Conservation (phyloP, 176 grass and related monocot species). For the Carex parvula region DNA sequence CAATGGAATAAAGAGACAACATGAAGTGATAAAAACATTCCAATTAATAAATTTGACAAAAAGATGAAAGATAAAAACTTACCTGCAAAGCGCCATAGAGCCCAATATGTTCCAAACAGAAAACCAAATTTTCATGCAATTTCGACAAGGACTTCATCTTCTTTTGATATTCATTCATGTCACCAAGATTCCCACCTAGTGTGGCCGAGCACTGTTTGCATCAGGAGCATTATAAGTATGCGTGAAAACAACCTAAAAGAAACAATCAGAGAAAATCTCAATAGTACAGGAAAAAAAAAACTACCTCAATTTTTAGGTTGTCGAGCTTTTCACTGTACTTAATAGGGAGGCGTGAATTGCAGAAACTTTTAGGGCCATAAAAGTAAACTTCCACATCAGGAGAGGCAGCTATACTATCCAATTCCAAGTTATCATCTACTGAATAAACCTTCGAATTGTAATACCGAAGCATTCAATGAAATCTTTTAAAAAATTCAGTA, state of each 20-base stretch:
- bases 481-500: conserved; percentile 9
- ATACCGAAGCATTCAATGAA: conserved; percentile 15
- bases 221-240: conserved; percentile 14
- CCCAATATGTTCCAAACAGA: conserved; percentile 86
- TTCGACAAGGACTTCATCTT: conserved; percentile 60
- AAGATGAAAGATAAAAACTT: conserved; percentile 14
- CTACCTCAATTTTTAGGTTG: conserved; percentile 56
- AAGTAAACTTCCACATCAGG: conserved; percentile 61
- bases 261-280: conserved; percentile 9
- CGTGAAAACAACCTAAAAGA: conserved; percentile 11
- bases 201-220: conserved; percentile 49
- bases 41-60: conserved; percentile 12
- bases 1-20: background rate
- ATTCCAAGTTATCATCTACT: conserved; percentile 59
- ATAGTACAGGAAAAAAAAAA: conserved; percentile 29
- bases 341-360: conserved; percentile 30
- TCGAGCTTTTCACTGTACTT: conserved; percentile 54
- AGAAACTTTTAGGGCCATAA: conserved; percentile 48
- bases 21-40: background rate
- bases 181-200: conserved; percentile 47
- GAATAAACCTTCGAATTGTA: conserved; percentile 64
- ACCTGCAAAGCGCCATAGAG: conserved; percentile 77
- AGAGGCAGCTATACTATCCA: conserved; percentile 75
- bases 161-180: conserved; percentile 62
- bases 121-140: conserved; percentile 71